phyloP scores from a whole-genome alignment of 2,329 filamentous ascomycete species.

The Pseudopithomyces chartarum region DNA sequence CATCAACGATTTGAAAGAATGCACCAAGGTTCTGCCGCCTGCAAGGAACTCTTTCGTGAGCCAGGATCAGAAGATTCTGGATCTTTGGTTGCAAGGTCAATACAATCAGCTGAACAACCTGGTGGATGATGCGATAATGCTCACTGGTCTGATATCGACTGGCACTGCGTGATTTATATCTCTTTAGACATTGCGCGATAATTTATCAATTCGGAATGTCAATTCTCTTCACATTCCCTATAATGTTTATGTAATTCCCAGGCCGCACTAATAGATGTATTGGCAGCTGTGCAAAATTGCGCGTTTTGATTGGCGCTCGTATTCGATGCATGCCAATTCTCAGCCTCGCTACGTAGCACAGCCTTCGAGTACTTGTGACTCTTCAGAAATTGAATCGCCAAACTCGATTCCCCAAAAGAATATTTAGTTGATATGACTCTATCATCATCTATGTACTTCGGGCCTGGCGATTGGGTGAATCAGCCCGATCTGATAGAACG shows the following conservation, averaged over 20 bases:
- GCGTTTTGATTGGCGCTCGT: neutral
- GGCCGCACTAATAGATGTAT: too few species aligned
- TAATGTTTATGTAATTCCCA: too few species aligned
- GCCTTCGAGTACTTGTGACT: neutral
- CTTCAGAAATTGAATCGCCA: neutral
- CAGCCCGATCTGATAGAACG: neutral
- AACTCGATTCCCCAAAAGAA: neutral
- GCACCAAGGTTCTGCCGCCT: slow-evolving; percentile 56
- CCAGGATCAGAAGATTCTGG: slow-evolving; percentile 33
- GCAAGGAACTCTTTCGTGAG: slow-evolving; percentile 27
- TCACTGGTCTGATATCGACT: slow-evolving; percentile 29
- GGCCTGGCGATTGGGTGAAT: neutral
- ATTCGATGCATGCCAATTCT: neutral
- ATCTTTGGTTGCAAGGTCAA: slow-evolving; percentile 38
- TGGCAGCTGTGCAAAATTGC: too few species aligned
- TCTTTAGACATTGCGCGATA: too few species aligned
- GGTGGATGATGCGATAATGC: slow-evolving; percentile 40
- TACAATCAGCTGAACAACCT: slow-evolving; percentile 40
- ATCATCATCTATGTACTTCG: neutral
- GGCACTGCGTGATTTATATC: neutral
- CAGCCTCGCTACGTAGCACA: neutral
- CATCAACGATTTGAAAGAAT: slow-evolving; percentile 61
- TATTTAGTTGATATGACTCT: neutral
- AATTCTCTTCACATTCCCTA: neutral
- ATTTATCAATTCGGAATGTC: neutral